Conservation (phyloP, 768 basidiomycete species). For the Piloderma croceum region DNA sequence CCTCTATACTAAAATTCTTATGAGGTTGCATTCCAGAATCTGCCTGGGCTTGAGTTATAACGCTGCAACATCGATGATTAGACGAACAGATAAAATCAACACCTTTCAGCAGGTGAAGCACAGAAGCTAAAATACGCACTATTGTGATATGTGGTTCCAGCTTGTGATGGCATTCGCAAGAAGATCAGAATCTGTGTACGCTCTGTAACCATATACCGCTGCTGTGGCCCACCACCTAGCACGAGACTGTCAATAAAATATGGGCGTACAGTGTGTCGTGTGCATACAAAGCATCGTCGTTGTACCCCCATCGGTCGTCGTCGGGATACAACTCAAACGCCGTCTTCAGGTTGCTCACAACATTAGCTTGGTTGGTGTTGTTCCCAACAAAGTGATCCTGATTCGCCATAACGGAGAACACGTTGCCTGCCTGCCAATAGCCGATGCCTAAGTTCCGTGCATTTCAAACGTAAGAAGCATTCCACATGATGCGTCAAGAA, state of each 20-base stretch:
- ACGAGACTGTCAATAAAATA: not conserved
- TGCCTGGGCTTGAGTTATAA: conserved; percentile 38
- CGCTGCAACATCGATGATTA: no score
- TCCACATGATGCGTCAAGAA: not conserved
- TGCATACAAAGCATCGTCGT: conserved; percentile 43
- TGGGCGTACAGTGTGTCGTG: no score
- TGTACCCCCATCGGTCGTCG: conserved; percentile 43
- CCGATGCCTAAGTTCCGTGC: conserved; percentile 33
- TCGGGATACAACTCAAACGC: conserved; percentile 34
- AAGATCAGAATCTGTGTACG: conserved; percentile 39
- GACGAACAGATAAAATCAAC: no score
- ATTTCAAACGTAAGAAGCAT: not conserved
- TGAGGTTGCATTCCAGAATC: conserved; percentile 31
- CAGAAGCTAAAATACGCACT: conserved; percentile 26
- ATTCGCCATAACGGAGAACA: conserved; percentile 45
- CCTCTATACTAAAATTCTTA: conserved; percentile 37
- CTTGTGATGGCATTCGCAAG: conserved; percentile 40
- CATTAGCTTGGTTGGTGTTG: conserved; percentile 31
- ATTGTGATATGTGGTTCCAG: conserved; percentile 44
- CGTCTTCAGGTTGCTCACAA: conserved; percentile 36
- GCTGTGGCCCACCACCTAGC: conserved; percentile 52
- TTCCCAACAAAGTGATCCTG: conserved; percentile 37
- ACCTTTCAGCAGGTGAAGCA: not conserved
- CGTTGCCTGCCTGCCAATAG: conserved; percentile 51
- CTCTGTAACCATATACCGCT: conserved; percentile 44